These are phyloP conservation scores for Salix brachista DNA, from an alignment of 345 rosid genomes.

Conservation along the genomic window DNA sequence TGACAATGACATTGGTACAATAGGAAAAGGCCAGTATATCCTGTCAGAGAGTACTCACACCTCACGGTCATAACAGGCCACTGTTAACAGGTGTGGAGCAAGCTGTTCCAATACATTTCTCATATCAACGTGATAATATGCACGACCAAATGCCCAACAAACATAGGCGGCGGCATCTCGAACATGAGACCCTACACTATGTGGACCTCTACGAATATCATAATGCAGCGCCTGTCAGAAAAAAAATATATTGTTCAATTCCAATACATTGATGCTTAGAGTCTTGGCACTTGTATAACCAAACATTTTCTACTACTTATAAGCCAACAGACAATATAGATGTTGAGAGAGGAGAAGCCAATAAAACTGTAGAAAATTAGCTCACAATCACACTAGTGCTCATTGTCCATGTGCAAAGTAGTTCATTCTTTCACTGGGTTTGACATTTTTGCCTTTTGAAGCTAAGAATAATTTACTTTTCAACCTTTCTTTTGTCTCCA, in stretches of 20 bases:
- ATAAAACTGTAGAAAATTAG: not conserved
- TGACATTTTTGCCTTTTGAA: no score
- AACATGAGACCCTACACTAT: constrained; percentile 98
- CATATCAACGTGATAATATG: constrained; percentile 84
- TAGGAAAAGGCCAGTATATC: constrained; percentile 6
- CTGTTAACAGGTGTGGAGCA: constrained; percentile 82
- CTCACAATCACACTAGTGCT: not conserved
- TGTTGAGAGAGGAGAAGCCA: not conserved
- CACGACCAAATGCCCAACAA: constrained; percentile 99
- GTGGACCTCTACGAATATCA: constrained; percentile 96
- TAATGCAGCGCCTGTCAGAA: constrained; percentile 82
- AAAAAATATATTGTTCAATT: constrained; percentile 5
- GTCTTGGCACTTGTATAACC: not conserved
- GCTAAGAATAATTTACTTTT: no score
- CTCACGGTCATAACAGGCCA: constrained; percentile 95
- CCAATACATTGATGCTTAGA: not conserved
- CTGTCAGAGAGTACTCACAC: constrained; percentile 31
- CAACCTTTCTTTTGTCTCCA: no score
- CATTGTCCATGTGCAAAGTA: no score
- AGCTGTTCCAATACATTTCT: constrained; percentile 74
- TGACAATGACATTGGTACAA: not conserved
- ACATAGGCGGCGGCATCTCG: constrained; percentile 99
- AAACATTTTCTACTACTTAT: not conserved
- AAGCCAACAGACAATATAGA: not conserved
- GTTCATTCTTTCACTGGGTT: no score